These are phyloP conservation scores for Chlorella variabilis DNA, from an alignment of 163 green algal genomes.

Conservation along the genomic window DNA sequence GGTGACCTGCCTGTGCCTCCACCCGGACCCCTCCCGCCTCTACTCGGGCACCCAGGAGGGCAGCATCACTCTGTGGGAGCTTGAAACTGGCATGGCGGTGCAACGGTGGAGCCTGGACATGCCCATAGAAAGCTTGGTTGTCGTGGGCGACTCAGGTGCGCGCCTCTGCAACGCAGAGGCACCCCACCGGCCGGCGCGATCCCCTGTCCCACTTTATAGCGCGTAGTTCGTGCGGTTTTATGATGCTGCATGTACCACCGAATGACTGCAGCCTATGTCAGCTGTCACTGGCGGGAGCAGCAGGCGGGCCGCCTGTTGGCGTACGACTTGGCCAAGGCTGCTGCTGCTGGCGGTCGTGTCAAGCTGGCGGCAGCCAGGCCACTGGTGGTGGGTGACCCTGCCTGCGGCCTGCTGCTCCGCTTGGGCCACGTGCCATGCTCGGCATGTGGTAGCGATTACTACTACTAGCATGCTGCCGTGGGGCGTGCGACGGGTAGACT, in stretches of 20 bases:
- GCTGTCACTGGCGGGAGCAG: conserved; percentile 37
- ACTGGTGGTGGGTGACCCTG: conserved; percentile 7
- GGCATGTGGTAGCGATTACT: too few relatives aligned
- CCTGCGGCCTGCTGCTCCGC: neutral
- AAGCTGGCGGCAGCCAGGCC: conserved; percentile 27
- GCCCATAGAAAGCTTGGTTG: conserved; percentile 27
- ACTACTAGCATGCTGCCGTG: too few relatives aligned
- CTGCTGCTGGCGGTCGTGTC: conserved; percentile 22
- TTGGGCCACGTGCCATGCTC: neutral
- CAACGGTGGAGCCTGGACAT: conserved; percentile 1
- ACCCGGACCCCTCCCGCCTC: conserved; percentile 40
- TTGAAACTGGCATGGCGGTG: conserved; percentile 1
- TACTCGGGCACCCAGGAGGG: conserved; percentile 66
- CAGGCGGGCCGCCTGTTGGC: conserved; percentile 34
- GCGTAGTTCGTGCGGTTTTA: neutral
- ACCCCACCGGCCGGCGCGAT: neutral
- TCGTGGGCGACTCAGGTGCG: neutral
- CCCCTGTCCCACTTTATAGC: neutral
- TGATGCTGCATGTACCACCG: too few relatives aligned
- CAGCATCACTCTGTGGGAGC: conserved; percentile 73
- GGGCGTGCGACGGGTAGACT: too few relatives aligned
- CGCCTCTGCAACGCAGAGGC: too few relatives aligned
- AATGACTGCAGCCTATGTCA: conserved; percentile 23
- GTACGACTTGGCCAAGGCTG: conserved; percentile 11
- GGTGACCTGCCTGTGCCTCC: neutral